phyloP scores from a whole-genome alignment of 768 basidiomycete genomes.

The Calocybe cyanea region DNA sequence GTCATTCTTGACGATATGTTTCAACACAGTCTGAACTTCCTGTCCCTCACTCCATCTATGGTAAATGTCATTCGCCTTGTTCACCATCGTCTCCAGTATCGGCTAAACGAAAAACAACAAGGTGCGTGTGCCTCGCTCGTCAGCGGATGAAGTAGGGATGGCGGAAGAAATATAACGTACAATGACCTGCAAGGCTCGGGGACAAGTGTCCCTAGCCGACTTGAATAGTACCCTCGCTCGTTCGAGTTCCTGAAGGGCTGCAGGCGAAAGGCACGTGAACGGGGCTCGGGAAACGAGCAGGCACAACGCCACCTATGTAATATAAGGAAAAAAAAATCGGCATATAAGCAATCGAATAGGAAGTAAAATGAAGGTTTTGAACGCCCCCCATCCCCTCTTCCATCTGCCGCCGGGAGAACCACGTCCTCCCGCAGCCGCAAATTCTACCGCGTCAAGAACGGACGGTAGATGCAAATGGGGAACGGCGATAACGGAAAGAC shows the following conservation, averaged over 20 bases:
- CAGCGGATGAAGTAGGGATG: conserved; percentile 6
- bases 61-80: conserved; percentile 47
- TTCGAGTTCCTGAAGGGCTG: conserved; percentile 59
- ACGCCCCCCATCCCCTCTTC: not conserved
- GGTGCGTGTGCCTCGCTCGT: too few relatives aligned
- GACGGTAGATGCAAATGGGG: not conserved
- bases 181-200: conserved; percentile 41
- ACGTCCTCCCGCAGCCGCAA: too few relatives aligned
- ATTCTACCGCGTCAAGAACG: too few relatives aligned
- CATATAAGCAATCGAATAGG: not conserved
- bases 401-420: too few relatives aligned
- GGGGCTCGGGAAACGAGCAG: conserved; percentile 60
- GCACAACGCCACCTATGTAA: conserved; percentile 43
- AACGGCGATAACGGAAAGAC: not conserved
- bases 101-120: conserved; percentile 27
- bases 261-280: conserved; percentile 59
- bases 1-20: conserved; percentile 22
- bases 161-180: conserved; percentile 25
- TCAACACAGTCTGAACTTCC: conserved; percentile 39
- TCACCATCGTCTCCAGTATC: conserved; percentile 46
- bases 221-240: conserved; percentile 43
- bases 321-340: too few relatives aligned
- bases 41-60: conserved; percentile 43
- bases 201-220: conserved; percentile 40
- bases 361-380: not conserved